These are phyloP conservation scores for Corchorus capsularis DNA, from an alignment of 345 rosid species.

Conservation along the genomic window DNA sequence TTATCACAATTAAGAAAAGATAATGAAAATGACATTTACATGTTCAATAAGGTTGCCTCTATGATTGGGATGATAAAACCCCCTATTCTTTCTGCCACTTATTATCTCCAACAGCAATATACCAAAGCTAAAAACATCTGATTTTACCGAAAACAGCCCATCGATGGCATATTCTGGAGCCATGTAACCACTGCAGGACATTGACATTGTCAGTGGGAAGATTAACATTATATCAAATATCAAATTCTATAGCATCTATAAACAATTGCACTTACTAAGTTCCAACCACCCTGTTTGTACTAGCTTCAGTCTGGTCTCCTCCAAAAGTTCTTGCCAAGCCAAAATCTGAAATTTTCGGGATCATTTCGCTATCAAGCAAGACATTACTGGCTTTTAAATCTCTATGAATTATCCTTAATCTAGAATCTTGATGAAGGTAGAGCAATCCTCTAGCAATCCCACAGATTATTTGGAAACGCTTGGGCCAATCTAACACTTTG, in stretches of 20 bases:
- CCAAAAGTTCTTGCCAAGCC: constrained; percentile 23
- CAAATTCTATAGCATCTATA: neutral
- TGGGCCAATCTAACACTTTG: neutral
- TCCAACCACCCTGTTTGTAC: constrained; percentile 23
- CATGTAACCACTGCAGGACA: too few relatives aligned
- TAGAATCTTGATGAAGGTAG: constrained; percentile 22
- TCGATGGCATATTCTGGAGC: too few relatives aligned
- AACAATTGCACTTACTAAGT: constrained; percentile 14
- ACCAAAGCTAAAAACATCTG: constrained; percentile 46
- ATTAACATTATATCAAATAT: too few relatives aligned
- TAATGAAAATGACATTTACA: too few relatives aligned
- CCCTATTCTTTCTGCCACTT: constrained; percentile 36
- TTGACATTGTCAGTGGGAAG: too few relatives aligned
- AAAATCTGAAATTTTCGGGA: constrained; percentile 22
- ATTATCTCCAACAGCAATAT: constrained; percentile 39
- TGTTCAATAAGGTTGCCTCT: constrained; percentile 26
- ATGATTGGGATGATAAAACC: constrained; percentile 31
- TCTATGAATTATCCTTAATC: constrained; percentile 23
- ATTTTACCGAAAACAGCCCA: too few relatives aligned
- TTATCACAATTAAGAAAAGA: too few relatives aligned
- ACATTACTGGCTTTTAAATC: constrained; percentile 25
- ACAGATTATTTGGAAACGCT: constrained; percentile 7
- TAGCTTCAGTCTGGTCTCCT: constrained; percentile 21
- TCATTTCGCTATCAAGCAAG: constrained; percentile 20
- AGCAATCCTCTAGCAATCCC: constrained; percentile 21